Conservation (phyloP, 1,284 basidiomycete species). For the Fomitopsis palustris region DNA sequence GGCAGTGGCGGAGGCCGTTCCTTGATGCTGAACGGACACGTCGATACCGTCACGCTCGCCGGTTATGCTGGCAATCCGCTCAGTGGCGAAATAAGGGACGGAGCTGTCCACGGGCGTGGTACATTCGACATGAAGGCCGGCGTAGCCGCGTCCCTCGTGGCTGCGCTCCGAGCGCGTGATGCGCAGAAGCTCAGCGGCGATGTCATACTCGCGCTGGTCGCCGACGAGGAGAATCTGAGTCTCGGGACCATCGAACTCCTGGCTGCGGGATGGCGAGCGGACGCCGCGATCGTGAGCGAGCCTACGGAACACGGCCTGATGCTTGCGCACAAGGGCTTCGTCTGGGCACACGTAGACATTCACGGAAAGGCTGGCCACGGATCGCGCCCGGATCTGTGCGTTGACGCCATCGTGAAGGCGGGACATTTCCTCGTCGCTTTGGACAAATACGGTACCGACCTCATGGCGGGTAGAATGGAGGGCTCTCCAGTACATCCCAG, state of each 20-base stretch:
- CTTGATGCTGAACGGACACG: conserved; percentile 11
- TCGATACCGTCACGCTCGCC: conserved; percentile 9
- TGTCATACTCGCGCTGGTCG: conserved; percentile 8
- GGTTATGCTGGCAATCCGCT: conserved; percentile 8
- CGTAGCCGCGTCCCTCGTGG: conserved; percentile 9
- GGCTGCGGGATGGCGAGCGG: conserved; percentile 9
- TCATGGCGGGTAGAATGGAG: neutral
- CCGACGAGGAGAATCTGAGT: conserved; percentile 12
- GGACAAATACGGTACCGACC: conserved; percentile 3
- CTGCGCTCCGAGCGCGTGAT: conserved; percentile 5
- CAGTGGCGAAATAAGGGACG: conserved; percentile 7
- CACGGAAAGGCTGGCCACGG: conserved; percentile 9
- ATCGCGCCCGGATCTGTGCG: conserved; percentile 7
- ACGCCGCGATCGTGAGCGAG: conserved; percentile 10
- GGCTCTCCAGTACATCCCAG: conserved; percentile 1
- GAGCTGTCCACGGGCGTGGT: conserved; percentile 8
- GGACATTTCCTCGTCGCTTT: conserved; percentile 11
- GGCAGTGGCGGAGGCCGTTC: conserved; percentile 5
- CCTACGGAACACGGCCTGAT: conserved; percentile 6
- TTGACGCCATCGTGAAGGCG: conserved; percentile 11
- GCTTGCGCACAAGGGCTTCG: conserved; percentile 11
- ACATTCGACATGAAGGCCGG: conserved; percentile 12
- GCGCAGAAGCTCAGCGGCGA: neutral
- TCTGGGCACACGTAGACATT: conserved; percentile 9
- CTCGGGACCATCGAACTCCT: conserved; percentile 9